phyloP scores from a whole-genome alignment of 768 basidiomycete species.

The Hypholoma fasciculare region DNA sequence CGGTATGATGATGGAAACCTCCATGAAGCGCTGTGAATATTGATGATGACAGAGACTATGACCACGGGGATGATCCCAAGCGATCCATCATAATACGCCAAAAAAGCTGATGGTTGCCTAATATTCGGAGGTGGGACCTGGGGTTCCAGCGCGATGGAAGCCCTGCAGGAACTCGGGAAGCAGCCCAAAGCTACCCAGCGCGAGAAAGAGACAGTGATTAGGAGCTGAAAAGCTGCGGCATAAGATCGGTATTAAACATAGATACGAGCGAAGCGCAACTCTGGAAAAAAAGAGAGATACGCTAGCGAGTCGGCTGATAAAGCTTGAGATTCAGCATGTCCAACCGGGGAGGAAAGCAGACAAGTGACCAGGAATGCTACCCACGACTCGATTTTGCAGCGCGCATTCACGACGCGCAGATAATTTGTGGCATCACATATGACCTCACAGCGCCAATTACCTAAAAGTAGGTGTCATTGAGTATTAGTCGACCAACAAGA shows the following conservation, averaged over 20 bases:
- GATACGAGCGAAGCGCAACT: background rate
- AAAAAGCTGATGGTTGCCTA: constrained; percentile 2
- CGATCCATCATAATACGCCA: background rate
- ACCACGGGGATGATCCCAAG: background rate
- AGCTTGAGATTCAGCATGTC: background rate
- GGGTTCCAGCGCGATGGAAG: background rate
- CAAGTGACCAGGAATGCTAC: background rate
- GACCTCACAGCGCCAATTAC: constrained; percentile 15
- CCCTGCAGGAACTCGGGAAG: background rate
- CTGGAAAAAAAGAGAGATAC: background rate
- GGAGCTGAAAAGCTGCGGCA: background rate
- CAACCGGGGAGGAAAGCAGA: background rate
- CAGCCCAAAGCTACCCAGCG: background rate
- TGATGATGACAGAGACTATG: background rate
- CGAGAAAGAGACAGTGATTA: background rate
- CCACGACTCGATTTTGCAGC: background rate
- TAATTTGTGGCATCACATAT: constrained; percentile 18
- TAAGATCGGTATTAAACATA: background rate
- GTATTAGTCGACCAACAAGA: constrained; percentile 4
- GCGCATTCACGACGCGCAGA: background rate
- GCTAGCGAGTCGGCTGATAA: background rate
- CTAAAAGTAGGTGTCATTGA: constrained; percentile 7
- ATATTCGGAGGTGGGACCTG: background rate
- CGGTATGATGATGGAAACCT: background rate
- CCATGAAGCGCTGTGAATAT: background rate